A percentile compares a stretch with the other conserved stretches of the same genome.
Conservation (phyloP, 2,329 filamentous ascomycete genomes). For the Neopestalotiopsis clavispora region DNA sequence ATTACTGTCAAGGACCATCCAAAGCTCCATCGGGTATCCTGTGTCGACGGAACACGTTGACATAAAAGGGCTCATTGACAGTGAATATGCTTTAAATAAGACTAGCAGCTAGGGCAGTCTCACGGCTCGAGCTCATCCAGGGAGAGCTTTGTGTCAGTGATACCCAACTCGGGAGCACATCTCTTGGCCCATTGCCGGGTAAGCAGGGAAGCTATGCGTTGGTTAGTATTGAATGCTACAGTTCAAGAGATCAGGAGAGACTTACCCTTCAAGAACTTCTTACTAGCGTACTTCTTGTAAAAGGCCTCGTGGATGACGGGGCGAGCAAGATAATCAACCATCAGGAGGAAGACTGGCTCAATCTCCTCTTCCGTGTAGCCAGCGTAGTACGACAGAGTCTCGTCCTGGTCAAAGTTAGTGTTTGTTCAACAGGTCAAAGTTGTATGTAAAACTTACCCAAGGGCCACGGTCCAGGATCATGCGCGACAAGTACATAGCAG, state of each 20-base stretch:
- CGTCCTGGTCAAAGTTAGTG: constrained; percentile 63
- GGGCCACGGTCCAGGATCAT: constrained; percentile 87
- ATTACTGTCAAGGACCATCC: constrained; percentile 33
- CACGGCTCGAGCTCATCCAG: constrained; percentile 52
- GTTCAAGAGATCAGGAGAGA: background rate
- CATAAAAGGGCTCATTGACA: constrained; percentile 26
- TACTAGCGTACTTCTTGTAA: constrained; percentile 99
- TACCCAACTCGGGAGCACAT: constrained; percentile 63
- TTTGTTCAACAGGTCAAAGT: constrained; percentile 25
- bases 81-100: constrained; percentile 18
- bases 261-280: constrained; percentile 98
- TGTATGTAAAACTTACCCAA: constrained; percentile 70
- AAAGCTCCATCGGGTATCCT: constrained; percentile 35
- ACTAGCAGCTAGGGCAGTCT: constrained; percentile 18
- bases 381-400: constrained; percentile 85
- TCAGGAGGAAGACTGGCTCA: constrained; percentile 86
- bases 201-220: constrained; percentile 78
- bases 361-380: constrained; percentile 95
- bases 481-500: constrained; percentile 92
- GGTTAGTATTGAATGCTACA: constrained; percentile 25
- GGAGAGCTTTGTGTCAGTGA: constrained; percentile 53
- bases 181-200: constrained; percentile 94
- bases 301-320: constrained; percentile 95
- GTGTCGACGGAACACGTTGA: constrained; percentile 26
- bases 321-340: constrained; percentile 94